phyloP scores from a whole-genome alignment of 2,329 filamentous ascomycete genomes.

The Verticillium nubilum region DNA sequence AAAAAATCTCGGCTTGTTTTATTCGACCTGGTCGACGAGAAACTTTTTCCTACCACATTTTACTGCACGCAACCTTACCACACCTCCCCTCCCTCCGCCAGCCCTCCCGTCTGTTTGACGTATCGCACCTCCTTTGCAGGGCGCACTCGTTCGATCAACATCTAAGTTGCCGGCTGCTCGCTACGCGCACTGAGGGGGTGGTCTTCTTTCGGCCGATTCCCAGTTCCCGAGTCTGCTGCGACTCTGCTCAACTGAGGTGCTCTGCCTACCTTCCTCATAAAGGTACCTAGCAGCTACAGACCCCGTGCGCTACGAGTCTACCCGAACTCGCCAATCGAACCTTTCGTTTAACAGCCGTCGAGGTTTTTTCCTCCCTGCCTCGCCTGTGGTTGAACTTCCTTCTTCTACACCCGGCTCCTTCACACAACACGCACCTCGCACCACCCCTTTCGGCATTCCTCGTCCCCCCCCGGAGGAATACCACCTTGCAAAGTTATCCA shows the following conservation, averaged over 20 bases:
- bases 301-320: neutral
- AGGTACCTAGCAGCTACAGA: neutral
- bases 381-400: neutral
- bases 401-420: neutral
- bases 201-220: neutral
- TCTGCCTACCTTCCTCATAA: neutral
- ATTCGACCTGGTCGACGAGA: constrained; percentile 8
- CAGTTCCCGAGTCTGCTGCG: neutral
- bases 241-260: neutral
- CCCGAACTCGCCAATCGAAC: constrained; percentile 1
- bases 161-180: neutral
- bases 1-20: constrained; percentile 13
- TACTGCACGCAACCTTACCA: constrained; percentile 7
- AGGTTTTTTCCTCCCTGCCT: neutral
- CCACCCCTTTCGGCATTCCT: neutral
- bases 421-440: neutral
- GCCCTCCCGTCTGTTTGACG: neutral
- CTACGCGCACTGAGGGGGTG: neutral
- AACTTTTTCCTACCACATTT: constrained; percentile 4
- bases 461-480: neutral
- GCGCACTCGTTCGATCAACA: neutral
- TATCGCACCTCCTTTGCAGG: neutral
- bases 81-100: constrained; percentile 2
- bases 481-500: neutral
- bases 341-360: neutral